Percentiles rank a stretch among this genome's conserved stretches.
Evolutionary conservation across 176 grass and related monocot genomes (phyloP).

Genomic region (Aechmea fasciata): DNA sequence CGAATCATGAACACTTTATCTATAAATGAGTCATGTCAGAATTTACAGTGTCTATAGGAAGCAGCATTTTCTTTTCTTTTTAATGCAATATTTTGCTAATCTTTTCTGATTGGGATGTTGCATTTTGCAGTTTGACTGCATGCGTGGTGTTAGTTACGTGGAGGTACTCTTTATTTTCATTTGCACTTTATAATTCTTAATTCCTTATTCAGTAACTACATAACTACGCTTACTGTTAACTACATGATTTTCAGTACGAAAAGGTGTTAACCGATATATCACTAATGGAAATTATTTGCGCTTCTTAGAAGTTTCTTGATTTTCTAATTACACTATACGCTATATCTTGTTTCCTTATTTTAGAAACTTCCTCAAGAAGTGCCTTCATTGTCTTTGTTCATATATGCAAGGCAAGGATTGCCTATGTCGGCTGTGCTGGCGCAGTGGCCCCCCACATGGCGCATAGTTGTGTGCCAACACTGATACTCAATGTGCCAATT

Average conservation of each 20-base stretch:
- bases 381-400: no score
- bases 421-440: no score
- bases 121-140: conserved; percentile 67
- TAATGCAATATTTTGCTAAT: background rate
- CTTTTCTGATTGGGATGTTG: background rate
- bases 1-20: background rate
- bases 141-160: conserved; percentile 51
- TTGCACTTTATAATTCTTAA: background rate
- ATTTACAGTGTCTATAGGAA: background rate
- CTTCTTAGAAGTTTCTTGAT: no score
- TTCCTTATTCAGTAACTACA: background rate
- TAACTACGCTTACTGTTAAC: background rate
- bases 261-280: no score
- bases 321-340: no score
- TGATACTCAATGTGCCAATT: no score
- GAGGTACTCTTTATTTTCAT: conserved; percentile 44
- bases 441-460: no score
- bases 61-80: background rate
- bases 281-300: no score
- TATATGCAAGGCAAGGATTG: no score
- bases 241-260: background rate
- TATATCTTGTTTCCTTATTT: no score
- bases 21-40: background rate
- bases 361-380: no score
- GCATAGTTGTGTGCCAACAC: no score